A percentile compares a stretch with the other conserved stretches of the same genome.
Conservation (phyloP, 2,329 filamentous ascomycete genomes). For the Colletotrichum lentis region DNA sequence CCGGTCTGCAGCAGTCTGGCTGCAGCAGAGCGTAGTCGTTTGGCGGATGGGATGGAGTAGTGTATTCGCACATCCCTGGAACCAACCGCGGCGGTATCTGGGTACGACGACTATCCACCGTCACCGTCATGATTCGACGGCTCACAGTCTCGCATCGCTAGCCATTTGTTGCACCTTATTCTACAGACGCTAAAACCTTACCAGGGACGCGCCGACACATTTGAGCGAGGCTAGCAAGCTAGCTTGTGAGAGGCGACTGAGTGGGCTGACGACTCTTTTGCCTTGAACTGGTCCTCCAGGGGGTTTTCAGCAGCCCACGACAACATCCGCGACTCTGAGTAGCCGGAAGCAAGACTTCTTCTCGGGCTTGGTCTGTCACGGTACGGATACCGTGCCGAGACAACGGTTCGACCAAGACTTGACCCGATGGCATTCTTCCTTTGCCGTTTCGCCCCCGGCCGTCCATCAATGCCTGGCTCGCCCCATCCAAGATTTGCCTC, state of each 20-base stretch:
- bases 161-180: conserved; percentile 1
- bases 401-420: conserved; percentile 11
- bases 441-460: conserved; percentile 20
- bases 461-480: conserved; percentile 6
- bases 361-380: conserved; percentile 17
- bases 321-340: conserved; percentile 18
- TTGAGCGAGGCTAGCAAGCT: conserved; percentile 3
- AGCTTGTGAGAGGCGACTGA: conserved; percentile 17
- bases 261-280: conserved; percentile 26
- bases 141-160: conserved; percentile 15
- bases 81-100: conserved; percentile 22
- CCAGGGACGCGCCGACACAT: conserved; percentile 16
- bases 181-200: conserved; percentile 20
- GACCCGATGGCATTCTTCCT: conserved; percentile 29
- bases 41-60: conserved; percentile 21
- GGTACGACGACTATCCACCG: conserved; percentile 16
- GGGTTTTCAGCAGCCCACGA: conserved; percentile 15
- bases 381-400: conserved; percentile 34
- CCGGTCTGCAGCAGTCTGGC: conserved; percentile 13
- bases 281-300: conserved; percentile 20
- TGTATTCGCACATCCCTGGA: conserved; percentile 1
- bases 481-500: conserved; percentile 15
- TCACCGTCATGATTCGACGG: neutral
- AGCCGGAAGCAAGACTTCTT: conserved; percentile 18
- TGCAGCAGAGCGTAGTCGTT: conserved; percentile 13